Evolutionary conservation across 1,139 yeast genomes (phyloP), one percentile per base, ranked within the genome.

Genomic region (Hanseniaspora gamundiae): DNA sequence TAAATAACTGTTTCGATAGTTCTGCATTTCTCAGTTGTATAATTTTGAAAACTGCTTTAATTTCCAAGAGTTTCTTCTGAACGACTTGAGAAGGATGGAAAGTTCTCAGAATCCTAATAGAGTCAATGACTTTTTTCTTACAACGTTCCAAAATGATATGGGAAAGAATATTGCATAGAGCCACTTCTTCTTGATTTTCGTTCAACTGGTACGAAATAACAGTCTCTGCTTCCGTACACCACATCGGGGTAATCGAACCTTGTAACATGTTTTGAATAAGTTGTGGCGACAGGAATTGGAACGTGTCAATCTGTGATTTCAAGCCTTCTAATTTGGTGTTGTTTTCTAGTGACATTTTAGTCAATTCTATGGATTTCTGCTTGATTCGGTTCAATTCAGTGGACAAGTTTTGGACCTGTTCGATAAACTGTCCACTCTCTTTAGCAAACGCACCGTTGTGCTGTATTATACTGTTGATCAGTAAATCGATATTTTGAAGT

Each of bases 281-380:
- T 3, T 73, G 74, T 0, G 95, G 94, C 0, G 95, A 84, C 4
- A 87, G 73, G 50, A 83, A 68, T 22, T 83, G 65, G 51, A 84
- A 91, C 35, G 81, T 70, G 1, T 87, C 78, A 13, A 84, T 65
- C 0, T 94, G 94, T 13, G 79, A 74, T 47, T 87, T 70, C 44
- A 71, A 71, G 24, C 68, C 70, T 30, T 80, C 80, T 3, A 80
- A 66, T 30, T 64, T 59, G 17, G 52, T 46, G 1, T 75, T 71
- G 49, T 86, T 80, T 38, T 66, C 60, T 11, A 69, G 66, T 4
- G 85, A 72, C 46, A 82, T 73, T 38, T 68, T 62, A 47, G 80
- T 78, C 33, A 88, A 66, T 8, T 73, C 65, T 2, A 72, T 61
- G 4, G 93, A 76, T 48, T 81, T 73, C 2, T 71, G 64, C 52